A percentile compares a stretch with the other conserved stretches of the same genome.
phyloP scores from a whole-genome alignment of 495 filamentous ascomycete genomes.

The Aspergillus nanangensis region DNA sequence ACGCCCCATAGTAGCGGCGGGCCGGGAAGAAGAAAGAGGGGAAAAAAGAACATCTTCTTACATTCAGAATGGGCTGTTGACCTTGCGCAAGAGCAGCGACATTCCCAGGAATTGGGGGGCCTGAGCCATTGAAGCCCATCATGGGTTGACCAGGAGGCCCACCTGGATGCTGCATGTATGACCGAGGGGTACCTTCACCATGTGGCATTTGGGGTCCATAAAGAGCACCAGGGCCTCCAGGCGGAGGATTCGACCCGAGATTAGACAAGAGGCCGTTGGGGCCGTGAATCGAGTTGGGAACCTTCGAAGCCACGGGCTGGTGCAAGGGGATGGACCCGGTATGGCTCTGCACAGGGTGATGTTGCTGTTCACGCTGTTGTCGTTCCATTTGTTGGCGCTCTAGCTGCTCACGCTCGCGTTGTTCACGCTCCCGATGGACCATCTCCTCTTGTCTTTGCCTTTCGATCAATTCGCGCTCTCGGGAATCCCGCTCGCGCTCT shows the following conservation, averaged over 20 bases:
- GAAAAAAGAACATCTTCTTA: slow-evolving; percentile 35
- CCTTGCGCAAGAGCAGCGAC: slow-evolving; percentile 68
- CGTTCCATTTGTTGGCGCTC: slow-evolving; percentile 58
- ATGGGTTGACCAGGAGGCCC: slow-evolving; percentile 55
- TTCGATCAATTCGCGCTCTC: slow-evolving; percentile 46
- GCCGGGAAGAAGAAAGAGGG: too few species aligned
- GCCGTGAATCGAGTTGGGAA: slow-evolving; percentile 76
- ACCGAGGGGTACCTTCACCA: slow-evolving; percentile 54
- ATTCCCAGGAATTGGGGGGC: slow-evolving; percentile 45
- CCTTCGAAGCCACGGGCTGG: slow-evolving; percentile 81
- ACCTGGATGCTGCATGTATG: slow-evolving; percentile 59
- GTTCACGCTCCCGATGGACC: slow-evolving; percentile 58
- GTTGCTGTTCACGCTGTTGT: slow-evolving; percentile 48
- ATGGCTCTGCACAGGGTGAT: slow-evolving; percentile 77
- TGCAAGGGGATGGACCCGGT: slow-evolving; percentile 81
- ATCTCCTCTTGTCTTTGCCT: slow-evolving; percentile 55
- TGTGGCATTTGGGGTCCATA: slow-evolving; percentile 66
- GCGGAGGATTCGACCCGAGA: slow-evolving; percentile 55
- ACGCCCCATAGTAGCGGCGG: too few species aligned
- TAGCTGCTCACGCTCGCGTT: slow-evolving; percentile 66
- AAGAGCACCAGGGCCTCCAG: slow-evolving; percentile 56
- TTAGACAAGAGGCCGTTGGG: slow-evolving; percentile 82
- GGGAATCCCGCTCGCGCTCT: slow-evolving; percentile 49
- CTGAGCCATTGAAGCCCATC: slow-evolving; percentile 49
- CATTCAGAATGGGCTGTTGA: slow-evolving; percentile 94